These are phyloP conservation scores for Phlyctochytrium bullatum DNA, from an alignment of 192 early-diverging fungal genomes.

Conservation along the genomic window DNA sequence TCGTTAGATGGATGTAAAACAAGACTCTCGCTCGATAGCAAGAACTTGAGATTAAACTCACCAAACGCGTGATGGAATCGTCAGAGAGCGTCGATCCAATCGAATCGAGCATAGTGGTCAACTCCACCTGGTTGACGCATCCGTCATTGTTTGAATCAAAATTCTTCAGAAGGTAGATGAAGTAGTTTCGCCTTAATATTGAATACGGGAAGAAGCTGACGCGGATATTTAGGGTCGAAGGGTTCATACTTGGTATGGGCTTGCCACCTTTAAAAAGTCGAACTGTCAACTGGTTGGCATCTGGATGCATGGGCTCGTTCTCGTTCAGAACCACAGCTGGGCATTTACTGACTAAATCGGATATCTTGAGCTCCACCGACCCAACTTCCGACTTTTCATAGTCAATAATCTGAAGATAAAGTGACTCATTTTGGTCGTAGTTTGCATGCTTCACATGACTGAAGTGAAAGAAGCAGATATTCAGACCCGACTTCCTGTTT, in stretches of 20 bases:
- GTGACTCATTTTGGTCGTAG: too few relatives aligned
- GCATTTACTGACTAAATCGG: slow-evolving; percentile 49
- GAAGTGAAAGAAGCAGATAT: background rate
- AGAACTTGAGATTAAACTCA: slow-evolving; percentile 44
- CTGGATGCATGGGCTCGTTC: background rate
- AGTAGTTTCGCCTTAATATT: slow-evolving; percentile 67
- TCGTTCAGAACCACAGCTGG: background rate
- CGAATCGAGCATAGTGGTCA: slow-evolving; percentile 70
- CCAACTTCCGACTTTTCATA: slow-evolving; percentile 62
- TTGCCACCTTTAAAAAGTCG: background rate
- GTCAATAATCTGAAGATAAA: slow-evolving; percentile 63
- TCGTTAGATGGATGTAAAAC: too few relatives aligned
- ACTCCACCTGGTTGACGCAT: slow-evolving; percentile 54
- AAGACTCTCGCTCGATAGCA: background rate
- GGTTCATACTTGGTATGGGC: too few relatives aligned
- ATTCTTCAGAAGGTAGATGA: slow-evolving; percentile 56
- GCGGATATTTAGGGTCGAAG: slow-evolving; percentile 50
- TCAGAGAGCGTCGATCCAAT: slow-evolving; percentile 67
- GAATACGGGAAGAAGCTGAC: slow-evolving; percentile 68
- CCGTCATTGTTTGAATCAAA: slow-evolving; percentile 66
- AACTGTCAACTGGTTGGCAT: background rate
- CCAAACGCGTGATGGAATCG: slow-evolving; percentile 54
- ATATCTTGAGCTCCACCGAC: slow-evolving; percentile 38
- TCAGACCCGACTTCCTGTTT: too few relatives aligned
- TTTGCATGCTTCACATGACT: slow-evolving; percentile 37